These are phyloP conservation scores for Dinochytrium kinnereticum DNA, from an alignment of 371 early-diverging fungal species.

Conservation along the genomic window DNA sequence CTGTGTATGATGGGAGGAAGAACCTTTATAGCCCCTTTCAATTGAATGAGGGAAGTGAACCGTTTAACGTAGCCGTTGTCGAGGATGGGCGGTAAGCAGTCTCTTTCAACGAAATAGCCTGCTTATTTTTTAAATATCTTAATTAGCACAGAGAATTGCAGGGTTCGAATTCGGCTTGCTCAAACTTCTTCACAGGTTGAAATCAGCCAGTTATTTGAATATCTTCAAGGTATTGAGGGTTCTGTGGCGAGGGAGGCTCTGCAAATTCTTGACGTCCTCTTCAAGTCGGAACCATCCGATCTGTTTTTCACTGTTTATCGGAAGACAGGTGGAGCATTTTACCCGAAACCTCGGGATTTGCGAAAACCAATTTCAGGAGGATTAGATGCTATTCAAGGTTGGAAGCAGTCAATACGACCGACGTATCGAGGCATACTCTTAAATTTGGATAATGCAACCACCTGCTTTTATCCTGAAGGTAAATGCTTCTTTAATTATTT, in stretches of 20 bases:
- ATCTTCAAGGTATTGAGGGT: too few relatives aligned
- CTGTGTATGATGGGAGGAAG: conserved; percentile 44
- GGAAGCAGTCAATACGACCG: conserved; percentile 45
- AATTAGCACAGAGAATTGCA: conserved; percentile 18
- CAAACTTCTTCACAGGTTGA: conserved; percentile 12
- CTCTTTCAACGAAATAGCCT: not conserved
- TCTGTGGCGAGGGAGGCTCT: conserved; percentile 38
- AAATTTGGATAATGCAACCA: conserved; percentile 47
- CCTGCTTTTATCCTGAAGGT: conserved; percentile 46
- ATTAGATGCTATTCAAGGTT: conserved; percentile 39
- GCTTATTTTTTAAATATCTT: not conserved
- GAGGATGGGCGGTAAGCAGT: conserved; percentile 18
- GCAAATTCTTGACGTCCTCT: conserved; percentile 40
- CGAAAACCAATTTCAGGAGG: conserved; percentile 34
- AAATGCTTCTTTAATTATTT: conserved; percentile 12
- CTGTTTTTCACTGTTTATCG: conserved; percentile 27
- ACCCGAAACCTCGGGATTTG: conserved; percentile 8
- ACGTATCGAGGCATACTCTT: conserved; percentile 38
- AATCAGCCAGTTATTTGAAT: too few relatives aligned
- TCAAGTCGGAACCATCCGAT: conserved; percentile 28
- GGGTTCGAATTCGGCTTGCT: conserved; percentile 12
- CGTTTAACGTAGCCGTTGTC: conserved; percentile 61
- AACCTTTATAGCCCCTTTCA: conserved; percentile 29
- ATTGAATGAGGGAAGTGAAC: conserved; percentile 19
- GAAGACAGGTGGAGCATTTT: conserved; percentile 36